Evolutionary conservation across 257 asterid genomes (phyloP), one percentile per base, ranked within the genome.

Genomic region (Euphrasia confusa): DNA sequence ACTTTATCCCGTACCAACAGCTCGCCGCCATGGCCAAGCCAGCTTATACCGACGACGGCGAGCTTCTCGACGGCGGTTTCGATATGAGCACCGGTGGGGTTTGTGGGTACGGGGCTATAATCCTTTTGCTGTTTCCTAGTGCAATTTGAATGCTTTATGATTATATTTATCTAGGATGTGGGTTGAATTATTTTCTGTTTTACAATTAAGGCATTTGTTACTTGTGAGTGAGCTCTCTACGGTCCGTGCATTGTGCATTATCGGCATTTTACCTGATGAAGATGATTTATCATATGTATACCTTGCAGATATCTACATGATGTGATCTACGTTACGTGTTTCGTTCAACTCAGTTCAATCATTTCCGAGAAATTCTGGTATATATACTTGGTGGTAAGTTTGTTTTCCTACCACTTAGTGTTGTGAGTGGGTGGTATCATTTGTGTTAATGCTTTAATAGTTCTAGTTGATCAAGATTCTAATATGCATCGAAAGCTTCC

Each of bases 11-110:
- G 11, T 89, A 89, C 75, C 83, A 86, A 78, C 96, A 92, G 75
- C 89, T 92, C 11, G 79, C 75, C 21, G 75, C 89, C 56, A 86
- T 92, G 99, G 84, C 97, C 7, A 79, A 69, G 60, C 96, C 97
- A 42, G 39, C 78, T 59, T 92, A 81, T 61, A 72, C 84, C 7
- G 81, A 75, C 8, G 75, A 60, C 10, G 99, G 99, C 1, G 96
- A 92, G 61, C 86, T 92, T 50, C 76, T 92, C 5, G 97, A 89
- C 69, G 99, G 99, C 12, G 99, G 99, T 2, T 92, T 84, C 59
- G 99, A 92, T 68, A 89, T 92, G 99, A 83, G 81, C 44, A 89
- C 91, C 18, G 89, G 88, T 68, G 96, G 99, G 37, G 81, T 92
- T 74, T 86, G 97, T 72, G 97, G 97, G 99, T 89, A 82, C 27